phyloP scores from a whole-genome alignment of 371 early-diverging fungal species.

The Sporodiniella umbellata region DNA sequence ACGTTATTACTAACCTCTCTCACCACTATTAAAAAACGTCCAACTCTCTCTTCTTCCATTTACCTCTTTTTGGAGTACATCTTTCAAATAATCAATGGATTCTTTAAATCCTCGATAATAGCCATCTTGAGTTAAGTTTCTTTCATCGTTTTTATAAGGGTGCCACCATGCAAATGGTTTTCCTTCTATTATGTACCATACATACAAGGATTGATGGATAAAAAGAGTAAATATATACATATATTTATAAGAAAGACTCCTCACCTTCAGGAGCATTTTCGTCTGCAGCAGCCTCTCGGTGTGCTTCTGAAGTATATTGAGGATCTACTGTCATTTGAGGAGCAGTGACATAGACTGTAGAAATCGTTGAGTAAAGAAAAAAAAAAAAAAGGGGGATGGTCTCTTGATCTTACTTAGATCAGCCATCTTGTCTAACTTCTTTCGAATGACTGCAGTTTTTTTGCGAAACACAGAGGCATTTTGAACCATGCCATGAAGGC shows the following conservation, averaged over 20 bases:
- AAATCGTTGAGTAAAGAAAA: too few relatives aligned
- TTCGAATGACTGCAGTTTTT: constrained; percentile 67
- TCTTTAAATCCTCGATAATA: constrained; percentile 58
- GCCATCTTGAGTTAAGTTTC: constrained; percentile 24
- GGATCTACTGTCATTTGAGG: constrained; percentile 60
- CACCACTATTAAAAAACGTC: neutral
- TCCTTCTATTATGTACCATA: constrained; percentile 30
- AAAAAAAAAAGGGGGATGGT: neutral
- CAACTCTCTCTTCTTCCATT: too few relatives aligned
- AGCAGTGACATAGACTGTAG: constrained; percentile 66
- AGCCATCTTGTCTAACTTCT: constrained; percentile 56
- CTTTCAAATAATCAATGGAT: constrained; percentile 47
- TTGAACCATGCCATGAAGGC: constrained; percentile 78
- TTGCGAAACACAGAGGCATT: constrained; percentile 65
- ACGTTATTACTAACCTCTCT: neutral
- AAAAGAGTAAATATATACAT: neutral
- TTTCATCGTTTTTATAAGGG: constrained; percentile 14
- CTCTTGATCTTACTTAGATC: constrained; percentile 47
- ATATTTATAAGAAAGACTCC: neutral
- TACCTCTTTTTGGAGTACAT: constrained; percentile 52
- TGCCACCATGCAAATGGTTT: constrained; percentile 67
- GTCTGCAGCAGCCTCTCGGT: constrained; percentile 46
- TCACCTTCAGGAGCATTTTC: constrained; percentile 51
- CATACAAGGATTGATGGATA: too few relatives aligned
- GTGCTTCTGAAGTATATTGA: constrained; percentile 48